Evolutionary conservation across 78 protist species (phyloP).

Genomic region (Cavenderia fasciculata): DNA sequence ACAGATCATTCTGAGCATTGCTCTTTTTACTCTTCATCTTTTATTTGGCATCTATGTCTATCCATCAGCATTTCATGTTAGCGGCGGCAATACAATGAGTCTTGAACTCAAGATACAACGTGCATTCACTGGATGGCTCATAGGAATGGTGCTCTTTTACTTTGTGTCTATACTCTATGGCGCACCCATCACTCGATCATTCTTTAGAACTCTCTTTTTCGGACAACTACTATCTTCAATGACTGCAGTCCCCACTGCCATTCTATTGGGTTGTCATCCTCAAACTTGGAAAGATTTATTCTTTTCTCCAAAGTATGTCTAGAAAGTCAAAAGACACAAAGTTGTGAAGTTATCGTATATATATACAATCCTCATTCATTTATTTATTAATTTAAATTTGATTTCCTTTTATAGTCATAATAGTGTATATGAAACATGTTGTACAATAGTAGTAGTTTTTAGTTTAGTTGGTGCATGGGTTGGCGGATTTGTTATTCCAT

Average conservation of each 20-base stretch:
- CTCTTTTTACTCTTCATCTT: constrained; percentile 2
- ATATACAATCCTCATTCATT: background rate
- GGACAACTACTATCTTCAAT: constrained; percentile 54
- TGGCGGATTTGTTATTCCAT: constrained; percentile 75
- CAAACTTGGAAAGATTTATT: constrained; percentile 69
- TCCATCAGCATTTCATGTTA: constrained; percentile 21
- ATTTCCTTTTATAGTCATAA: constrained; percentile 11
- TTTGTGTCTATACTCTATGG: constrained; percentile 43
- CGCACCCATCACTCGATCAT: constrained; percentile 36
- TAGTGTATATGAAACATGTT: constrained; percentile 72
- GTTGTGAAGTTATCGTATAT: background rate
- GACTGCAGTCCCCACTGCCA: constrained; percentile 51
- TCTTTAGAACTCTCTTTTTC: constrained; percentile 43
- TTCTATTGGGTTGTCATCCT: constrained; percentile 59
- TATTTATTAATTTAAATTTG: background rate
- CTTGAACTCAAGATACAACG: constrained; percentile 15
- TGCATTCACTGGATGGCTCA: constrained; percentile 20
- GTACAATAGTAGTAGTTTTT: constrained; percentile 48
- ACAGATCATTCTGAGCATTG: background rate
- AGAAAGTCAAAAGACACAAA: background rate
- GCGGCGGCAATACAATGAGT: background rate
- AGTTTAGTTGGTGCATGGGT: constrained; percentile 75
- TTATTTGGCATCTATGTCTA: constrained; percentile 26
- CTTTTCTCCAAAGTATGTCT: constrained; percentile 49
- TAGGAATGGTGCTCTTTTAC: constrained; percentile 43